Percentiles rank a stretch among this genome's conserved stretches.
phyloP scores from a whole-genome alignment of 2,329 filamentous ascomycete genomes.

The Ceratocystis variospora region DNA sequence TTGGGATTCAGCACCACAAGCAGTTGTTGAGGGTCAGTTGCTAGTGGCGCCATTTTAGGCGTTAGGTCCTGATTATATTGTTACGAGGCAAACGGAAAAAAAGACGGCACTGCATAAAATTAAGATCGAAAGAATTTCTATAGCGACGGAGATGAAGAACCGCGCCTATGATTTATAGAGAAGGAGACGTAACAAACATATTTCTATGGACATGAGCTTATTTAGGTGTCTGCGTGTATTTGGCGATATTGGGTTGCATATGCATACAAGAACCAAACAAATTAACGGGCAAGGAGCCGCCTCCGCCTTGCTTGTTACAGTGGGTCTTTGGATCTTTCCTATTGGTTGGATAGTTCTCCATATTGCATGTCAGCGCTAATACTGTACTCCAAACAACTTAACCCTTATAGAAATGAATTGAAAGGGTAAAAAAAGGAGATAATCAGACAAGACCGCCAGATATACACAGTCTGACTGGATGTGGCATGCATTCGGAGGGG shows the following conservation, averaged over 20 bases:
- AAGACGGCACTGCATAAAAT: not conserved
- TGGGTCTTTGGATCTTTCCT: no score
- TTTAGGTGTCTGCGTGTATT: not conserved
- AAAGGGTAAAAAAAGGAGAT: no score
- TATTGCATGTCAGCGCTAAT: no score
- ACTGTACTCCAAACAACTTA: no score
- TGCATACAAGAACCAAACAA: no score
- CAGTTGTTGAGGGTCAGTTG: constrained; percentile 40
- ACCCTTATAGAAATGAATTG: no score
- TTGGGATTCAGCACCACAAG: constrained; percentile 41
- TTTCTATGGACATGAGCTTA: not conserved
- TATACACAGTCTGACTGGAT: no score
- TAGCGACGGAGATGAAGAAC: not conserved
- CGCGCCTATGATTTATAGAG: not conserved
- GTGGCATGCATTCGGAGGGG: no score
- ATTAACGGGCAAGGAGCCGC: no score
- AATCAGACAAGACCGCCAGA: no score
- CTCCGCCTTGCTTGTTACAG: no score
- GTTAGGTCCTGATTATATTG: constrained; percentile 1
- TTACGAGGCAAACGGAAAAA: not conserved
- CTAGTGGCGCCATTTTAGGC: constrained; percentile 39
- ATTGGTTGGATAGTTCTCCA: no score
- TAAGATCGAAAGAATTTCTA: not conserved
- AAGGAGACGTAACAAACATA: not conserved
- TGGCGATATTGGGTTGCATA: not conserved